Conservation (phyloP, 1,284 basidiomycete genomes). For the Moesziomyces sp. region DNA sequence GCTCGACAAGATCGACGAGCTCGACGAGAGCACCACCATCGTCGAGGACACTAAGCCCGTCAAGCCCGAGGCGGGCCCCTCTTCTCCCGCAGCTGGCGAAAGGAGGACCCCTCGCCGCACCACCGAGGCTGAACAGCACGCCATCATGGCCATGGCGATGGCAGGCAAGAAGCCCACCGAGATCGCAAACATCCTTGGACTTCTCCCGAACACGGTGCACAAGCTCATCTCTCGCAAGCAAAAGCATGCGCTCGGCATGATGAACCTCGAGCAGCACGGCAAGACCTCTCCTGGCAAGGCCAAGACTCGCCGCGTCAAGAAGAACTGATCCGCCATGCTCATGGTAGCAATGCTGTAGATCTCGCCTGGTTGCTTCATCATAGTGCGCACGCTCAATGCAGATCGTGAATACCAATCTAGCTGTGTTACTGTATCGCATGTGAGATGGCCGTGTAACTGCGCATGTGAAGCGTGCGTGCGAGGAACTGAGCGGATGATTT, state of each 20-base stretch:
- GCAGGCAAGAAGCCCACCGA: slow-evolving; percentile 1
- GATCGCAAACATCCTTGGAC: slow-evolving; percentile 9
- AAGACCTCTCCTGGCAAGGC: slow-evolving; percentile 3
- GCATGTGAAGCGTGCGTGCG: no score
- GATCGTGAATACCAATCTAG: no score
- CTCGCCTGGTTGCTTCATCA: background rate
- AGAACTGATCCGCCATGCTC: background rate
- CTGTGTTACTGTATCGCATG: no score
- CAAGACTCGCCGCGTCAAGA: background rate
- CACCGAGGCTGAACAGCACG: slow-evolving; percentile 6
- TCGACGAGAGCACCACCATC: background rate
- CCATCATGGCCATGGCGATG: slow-evolving; percentile 8
- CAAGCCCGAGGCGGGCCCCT: background rate
- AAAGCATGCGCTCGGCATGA: background rate
- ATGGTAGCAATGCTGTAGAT: background rate
- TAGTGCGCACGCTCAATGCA: no score
- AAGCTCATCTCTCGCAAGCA: slow-evolving; percentile 8
- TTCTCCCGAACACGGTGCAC: slow-evolving; percentile 8
- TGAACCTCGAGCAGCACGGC: background rate
- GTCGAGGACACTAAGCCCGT: background rate
- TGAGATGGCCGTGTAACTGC: no score
- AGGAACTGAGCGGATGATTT: no score
- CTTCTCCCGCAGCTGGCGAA: background rate
- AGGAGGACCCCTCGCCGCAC: background rate
- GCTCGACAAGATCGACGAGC: background rate